Evolutionary conservation across 192 early-diverging fungal species (phyloP), one percentile per base, ranked within the genome.

Genomic region (Phlyctochytrium planicorne): DNA sequence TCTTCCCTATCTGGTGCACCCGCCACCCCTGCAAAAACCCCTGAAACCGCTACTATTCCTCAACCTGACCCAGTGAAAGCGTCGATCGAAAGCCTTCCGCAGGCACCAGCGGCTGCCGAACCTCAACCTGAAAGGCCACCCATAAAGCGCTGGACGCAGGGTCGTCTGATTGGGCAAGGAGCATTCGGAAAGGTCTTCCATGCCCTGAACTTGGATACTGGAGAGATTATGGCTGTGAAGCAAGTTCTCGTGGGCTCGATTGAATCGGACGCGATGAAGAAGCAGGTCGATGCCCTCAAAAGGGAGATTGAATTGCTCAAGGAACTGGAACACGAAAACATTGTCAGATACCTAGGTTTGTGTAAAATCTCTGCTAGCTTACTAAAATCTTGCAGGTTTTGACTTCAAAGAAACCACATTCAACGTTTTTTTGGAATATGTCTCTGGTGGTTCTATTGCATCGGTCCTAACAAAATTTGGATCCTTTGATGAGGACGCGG

Each of bases 371-470:
- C 30, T 64, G 2, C 6, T 30, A 12, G 4, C 20, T 47, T 4
- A 2, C 4, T 55, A 34, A 14, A 61, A 2, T 10, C 4, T 35
- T n/a, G 57, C 63, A 2, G 79, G 34, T 35, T 93, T 83, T 63
- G 89, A 91, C 70, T 82, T 89, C 29, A 85, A 85, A 20, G 82
- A 84, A 6, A 79, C 80, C 10, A 79, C 82, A 2, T 84, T 96
- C 65, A 95, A 95, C 79, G 94, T 98, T 67, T 97, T 97, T 75
- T 79, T 98, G 52, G 95, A 98, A 80, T 98, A 98, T 72, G 94
- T 98, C 50, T 87, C 92, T 14, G 96, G 96, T 63, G 96, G 96
- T 17, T 91, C 90, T 16, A 88, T 98, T 57, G 80, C 92, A 24
- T 87, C 83, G 24, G 82, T 90, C 68, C 77, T 97, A 60, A 71